Conservation (phyloP, 345 rosid species). For the Populus deltoides region DNA sequence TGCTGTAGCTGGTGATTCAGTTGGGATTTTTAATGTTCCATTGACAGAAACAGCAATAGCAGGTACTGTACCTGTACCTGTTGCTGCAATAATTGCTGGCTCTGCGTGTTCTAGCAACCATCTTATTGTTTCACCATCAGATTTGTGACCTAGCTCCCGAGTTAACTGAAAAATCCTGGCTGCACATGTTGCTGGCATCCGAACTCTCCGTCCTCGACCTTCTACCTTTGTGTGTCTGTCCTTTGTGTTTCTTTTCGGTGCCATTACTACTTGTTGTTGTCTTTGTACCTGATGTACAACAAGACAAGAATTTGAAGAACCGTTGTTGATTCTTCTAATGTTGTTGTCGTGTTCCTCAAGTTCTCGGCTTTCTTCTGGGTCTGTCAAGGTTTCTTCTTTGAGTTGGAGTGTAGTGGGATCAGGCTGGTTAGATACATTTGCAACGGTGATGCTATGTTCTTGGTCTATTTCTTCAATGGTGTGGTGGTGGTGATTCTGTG, state of each 20-base stretch:
- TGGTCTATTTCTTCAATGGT: conserved; percentile 41
- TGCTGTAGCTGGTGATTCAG: conserved; percentile 32
- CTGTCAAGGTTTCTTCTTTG: conserved; percentile 40
- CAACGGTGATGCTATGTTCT: conserved; percentile 19
- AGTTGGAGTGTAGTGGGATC: conserved; percentile 18
- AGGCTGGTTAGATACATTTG: conserved; percentile 16
- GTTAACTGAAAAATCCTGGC: conserved; percentile 85
- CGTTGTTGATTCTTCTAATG: background rate
- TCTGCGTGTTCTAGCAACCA: conserved; percentile 75
- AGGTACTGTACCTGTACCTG: conserved; percentile 71
- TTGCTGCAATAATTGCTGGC: conserved; percentile 70
- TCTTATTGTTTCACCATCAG: conserved; percentile 73
- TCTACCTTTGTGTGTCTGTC: conserved; percentile 91
- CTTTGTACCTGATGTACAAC: conserved; percentile 12
- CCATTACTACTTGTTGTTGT: conserved; percentile 14
- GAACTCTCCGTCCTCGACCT: conserved; percentile 78
- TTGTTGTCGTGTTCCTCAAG: background rate
- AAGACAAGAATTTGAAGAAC: conserved; percentile 20
- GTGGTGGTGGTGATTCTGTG: conserved; percentile 6
- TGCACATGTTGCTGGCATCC: conserved; percentile 71
- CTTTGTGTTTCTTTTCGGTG: conserved; percentile 41
- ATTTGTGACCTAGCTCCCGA: conserved; percentile 67
- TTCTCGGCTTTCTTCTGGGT: conserved; percentile 20
- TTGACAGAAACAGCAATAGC: conserved; percentile 78
- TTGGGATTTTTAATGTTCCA: conserved; percentile 66